Evolutionary conservation across 345 rosid species (phyloP).

Genomic region (Aethionema arabicum): DNA sequence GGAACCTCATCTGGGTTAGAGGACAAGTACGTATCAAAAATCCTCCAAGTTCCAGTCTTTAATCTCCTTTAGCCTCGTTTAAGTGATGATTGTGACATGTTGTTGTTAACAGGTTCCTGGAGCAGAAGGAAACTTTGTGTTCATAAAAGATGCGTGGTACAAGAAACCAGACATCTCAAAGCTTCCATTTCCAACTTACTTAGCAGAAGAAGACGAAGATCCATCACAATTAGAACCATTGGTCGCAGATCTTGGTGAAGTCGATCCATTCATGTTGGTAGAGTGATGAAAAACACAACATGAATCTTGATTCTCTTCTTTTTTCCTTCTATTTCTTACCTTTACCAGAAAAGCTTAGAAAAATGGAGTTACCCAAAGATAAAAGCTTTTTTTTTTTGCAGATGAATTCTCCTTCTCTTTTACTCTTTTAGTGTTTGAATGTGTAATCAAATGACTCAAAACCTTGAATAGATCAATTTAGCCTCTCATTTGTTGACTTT

Average conservation of each 20-base stretch:
- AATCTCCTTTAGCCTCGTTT: not conserved
- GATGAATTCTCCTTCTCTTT: conserved; percentile 26
- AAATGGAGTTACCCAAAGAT: conserved; percentile 21
- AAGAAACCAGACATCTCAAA: conserved; percentile 67
- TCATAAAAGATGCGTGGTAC: conserved; percentile 76
- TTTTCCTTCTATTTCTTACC: conserved; percentile 5
- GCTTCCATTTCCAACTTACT: conserved; percentile 92
- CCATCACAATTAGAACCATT: conserved; percentile 46
- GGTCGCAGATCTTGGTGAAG: conserved; percentile 79
- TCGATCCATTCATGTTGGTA: conserved; percentile 83
- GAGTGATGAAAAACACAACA: conserved; percentile 42
- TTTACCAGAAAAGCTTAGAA: conserved; percentile 23
- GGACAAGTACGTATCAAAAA: conserved; percentile 75
- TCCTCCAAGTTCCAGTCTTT: conserved; percentile 7
- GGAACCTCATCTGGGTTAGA: conserved; percentile 92
- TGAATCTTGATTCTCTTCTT: conserved; percentile 11
- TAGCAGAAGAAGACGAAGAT: conserved; percentile 63
- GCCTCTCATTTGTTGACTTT: conserved; percentile 31
- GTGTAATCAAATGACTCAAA: conserved; percentile 21
- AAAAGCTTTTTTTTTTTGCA: conserved; percentile 7
- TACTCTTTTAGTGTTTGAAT: conserved; percentile 27
- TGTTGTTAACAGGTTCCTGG: conserved; percentile 71
- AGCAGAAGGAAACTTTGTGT: conserved; percentile 85
- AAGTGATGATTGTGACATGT: conserved; percentile 15
- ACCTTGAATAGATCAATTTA: conserved; percentile 27